A percentile compares a stretch with the other conserved stretches of the same genome.
phyloP scores from a whole-genome alignment of 108 stramenopile genomes.

The Schizochytrium sp. region DNA sequence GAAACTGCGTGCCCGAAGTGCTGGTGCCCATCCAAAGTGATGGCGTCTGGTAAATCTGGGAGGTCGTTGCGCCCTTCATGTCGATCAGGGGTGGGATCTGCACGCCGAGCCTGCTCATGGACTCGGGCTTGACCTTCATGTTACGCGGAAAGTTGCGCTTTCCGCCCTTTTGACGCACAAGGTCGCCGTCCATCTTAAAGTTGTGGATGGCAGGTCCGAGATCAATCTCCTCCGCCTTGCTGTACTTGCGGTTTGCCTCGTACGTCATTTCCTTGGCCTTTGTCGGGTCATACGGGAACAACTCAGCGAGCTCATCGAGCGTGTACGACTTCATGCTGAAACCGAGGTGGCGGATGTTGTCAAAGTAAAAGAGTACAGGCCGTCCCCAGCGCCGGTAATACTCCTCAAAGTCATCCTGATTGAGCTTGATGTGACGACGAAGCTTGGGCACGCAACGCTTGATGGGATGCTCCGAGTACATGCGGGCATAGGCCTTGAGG shows the following conservation, averaged over 20 bases:
- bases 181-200: background rate
- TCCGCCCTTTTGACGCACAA: background rate
- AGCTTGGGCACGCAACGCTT: background rate
- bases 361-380: background rate
- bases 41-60: background rate
- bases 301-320: background rate
- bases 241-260: background rate
- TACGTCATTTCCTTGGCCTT: background rate
- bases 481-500: background rate
- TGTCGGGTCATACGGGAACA: background rate
- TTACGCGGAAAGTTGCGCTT: slow-evolving; percentile 15
- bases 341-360: background rate
- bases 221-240: background rate
- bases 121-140: slow-evolving; percentile 19
- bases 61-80: background rate
- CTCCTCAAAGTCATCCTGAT: background rate
- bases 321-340: background rate
- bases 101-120: background rate
- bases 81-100: background rate
- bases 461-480: slow-evolving; percentile 2
- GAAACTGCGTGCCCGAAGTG: background rate
- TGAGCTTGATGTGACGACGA: background rate
- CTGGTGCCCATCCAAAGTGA: background rate
- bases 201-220: background rate
- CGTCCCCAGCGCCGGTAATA: background rate